Percentiles rank a stretch among this genome's conserved stretches.
These are phyloP conservation scores for Forsythia suspensa DNA, from an alignment of 257 asterid species.

Conservation along the genomic window DNA sequence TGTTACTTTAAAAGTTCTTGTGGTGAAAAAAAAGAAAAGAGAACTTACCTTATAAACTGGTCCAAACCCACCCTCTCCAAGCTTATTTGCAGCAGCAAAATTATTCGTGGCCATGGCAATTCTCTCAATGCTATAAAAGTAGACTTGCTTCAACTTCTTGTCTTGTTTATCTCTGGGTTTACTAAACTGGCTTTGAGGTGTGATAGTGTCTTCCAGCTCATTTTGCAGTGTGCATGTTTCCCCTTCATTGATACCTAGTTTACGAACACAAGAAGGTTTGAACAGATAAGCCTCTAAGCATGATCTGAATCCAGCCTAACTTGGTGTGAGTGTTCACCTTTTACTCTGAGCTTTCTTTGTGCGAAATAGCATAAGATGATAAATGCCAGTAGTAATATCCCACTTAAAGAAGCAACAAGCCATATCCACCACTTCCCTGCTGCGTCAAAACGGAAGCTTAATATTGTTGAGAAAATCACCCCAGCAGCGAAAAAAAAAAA, in stretches of 20 bases:
- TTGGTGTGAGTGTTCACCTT: conserved; percentile 12
- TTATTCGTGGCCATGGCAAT: conserved; percentile 24
- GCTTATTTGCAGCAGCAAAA: conserved; percentile 26
- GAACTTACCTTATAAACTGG: conserved; percentile 5
- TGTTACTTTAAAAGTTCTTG: background rate
- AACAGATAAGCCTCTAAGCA: background rate
- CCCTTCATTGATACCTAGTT: background rate
- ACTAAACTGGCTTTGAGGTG: background rate
- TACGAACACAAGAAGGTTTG: background rate
- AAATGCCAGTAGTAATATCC: background rate
- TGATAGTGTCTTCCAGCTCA: conserved; percentile 5
- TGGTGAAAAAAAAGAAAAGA: background rate
- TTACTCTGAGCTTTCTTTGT: conserved; percentile 14
- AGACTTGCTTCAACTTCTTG: conserved; percentile 21
- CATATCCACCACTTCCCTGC: conserved; percentile 13
- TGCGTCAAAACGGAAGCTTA: background rate
- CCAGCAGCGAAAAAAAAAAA: too few relatives aligned
- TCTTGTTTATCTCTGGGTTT: background rate
- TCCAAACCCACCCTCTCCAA: conserved; percentile 39
- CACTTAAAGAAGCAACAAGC: conserved; percentile 12
- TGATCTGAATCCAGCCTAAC: background rate
- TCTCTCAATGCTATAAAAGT: conserved; percentile 23
- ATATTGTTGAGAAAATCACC: too few relatives aligned
- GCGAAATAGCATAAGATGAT: background rate
- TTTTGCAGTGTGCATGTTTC: background rate